Evolutionary conservation across 305 asterid species (phyloP), one percentile per base, ranked within the genome.

Genomic region (Fraxinus velutina): DNA sequence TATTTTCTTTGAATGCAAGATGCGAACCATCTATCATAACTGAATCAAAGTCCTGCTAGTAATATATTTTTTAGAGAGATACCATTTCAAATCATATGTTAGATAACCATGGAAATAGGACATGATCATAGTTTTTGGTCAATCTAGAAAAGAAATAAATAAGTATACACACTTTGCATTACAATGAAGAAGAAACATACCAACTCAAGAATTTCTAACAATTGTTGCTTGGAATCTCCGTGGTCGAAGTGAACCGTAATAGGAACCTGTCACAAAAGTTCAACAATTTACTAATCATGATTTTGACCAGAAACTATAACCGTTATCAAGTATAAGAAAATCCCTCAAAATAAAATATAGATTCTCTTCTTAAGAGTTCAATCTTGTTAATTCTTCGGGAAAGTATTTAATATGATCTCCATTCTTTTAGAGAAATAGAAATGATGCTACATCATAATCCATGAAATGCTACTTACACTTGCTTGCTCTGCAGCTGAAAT

Each of bases 1-100:
- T 84, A 83, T 95, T 95, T 78, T 95, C 98, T 79, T 85, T 79
- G 79, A 92, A 93, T 71, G 94, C 80, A 81, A 92, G 93, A 86
- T 95, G 97, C 76, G 98, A 93, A 72, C 99, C 98, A 78, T 95
- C 99, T 81, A 88, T 98, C 99, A 95, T 95, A 81, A 95, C 85
- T 3, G 99, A 95, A 85, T 95, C 97, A 73, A 95, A 89, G 79
- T 97, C 99, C 98, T 92, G 95, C 77, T 74, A 83, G 37, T 72
- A 62, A 83, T 79, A 64, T 57, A 72, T 75, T 72, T 75, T 24
- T 64, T 76, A 75, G 42, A 76, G 62, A 32, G 10, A 0, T 13
- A 76, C 71, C 19, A 71, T 32, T 66, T 68, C 57, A 74, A 21
- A 71, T 71, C 66, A 80, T 33, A 42, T 72, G 37, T 17, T 75